phyloP scores from a whole-genome alignment of 2,329 filamentous ascomycete genomes.

The Diaporthe helianthi region DNA sequence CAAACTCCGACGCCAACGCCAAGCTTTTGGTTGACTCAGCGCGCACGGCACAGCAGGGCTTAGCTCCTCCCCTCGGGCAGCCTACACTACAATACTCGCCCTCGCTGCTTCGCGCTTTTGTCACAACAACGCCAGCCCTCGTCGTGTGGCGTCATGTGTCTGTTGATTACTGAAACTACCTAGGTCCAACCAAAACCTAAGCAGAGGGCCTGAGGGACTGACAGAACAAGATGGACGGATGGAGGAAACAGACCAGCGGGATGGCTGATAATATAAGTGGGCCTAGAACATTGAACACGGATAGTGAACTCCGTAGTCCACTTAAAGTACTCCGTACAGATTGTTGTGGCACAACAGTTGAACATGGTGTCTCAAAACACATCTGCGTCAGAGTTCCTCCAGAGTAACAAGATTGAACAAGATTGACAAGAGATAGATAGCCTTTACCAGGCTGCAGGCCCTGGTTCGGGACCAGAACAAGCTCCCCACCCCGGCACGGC shows the following conservation, averaged over 20 bases:
- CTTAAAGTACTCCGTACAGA: not conserved
- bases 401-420: not conserved
- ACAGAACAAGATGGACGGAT: not conserved
- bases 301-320: no score
- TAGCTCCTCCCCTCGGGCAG: not conserved
- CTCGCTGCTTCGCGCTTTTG: slow-evolving; percentile 24
- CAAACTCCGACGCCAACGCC: slow-evolving; percentile 13
- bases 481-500: slow-evolving; percentile 2
- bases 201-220: not conserved
- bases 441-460: slow-evolving; percentile 1
- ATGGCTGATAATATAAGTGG: not conserved
- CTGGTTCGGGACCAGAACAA: slow-evolving; percentile 1
- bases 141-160: not conserved
- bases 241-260: not conserved
- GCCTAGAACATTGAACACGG: no score
- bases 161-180: not conserved
- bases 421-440: slow-evolving; percentile 20
- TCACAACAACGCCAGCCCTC: not conserved
- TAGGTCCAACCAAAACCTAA: not conserved
- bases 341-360: no score
- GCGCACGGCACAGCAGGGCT: not conserved
- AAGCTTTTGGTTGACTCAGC: slow-evolving; percentile 14
- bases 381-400: not conserved
- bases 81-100: not conserved
- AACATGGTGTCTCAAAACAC: slow-evolving; percentile 7